Conservation (phyloP, 1,284 basidiomycete species). For the Leccinum pachyderme region DNA sequence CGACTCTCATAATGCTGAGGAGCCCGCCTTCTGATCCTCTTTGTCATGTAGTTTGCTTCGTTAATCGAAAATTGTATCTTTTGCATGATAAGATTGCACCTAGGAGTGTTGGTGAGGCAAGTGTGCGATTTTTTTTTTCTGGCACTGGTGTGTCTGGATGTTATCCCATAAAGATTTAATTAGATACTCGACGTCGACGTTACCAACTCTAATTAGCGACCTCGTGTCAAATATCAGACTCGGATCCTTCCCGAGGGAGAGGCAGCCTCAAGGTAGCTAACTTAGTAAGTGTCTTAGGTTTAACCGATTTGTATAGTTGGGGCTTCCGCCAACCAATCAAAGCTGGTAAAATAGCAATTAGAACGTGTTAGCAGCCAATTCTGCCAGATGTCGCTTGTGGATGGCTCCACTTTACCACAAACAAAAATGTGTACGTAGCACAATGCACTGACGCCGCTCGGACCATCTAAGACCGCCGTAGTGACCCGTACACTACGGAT, state of each 20-base stretch:
- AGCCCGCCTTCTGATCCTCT: slow-evolving; percentile 48
- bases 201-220: neutral
- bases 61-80: slow-evolving; percentile 15
- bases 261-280: too few relatives aligned
- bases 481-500: neutral
- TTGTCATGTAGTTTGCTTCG: slow-evolving; percentile 17
- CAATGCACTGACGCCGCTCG: neutral
- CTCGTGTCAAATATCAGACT: neutral
- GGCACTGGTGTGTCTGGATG: neutral
- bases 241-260: too few relatives aligned
- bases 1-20: slow-evolving; percentile 35
- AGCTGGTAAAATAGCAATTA: too few relatives aligned
- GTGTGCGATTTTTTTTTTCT: neutral
- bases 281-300: too few relatives aligned
- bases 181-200: neutral
- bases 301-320: too few relatives aligned
- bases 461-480: neutral
- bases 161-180: neutral
- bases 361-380: too few relatives aligned
- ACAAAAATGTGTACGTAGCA: slow-evolving; percentile 9
- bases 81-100: slow-evolving; percentile 1
- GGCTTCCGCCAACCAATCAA: too few relatives aligned
- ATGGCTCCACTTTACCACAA: too few relatives aligned
- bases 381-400: too few relatives aligned
- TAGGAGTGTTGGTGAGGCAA: neutral